phyloP scores from a whole-genome alignment of 2,329 filamentous ascomycete genomes.

The Stenocarpella maydis region DNA sequence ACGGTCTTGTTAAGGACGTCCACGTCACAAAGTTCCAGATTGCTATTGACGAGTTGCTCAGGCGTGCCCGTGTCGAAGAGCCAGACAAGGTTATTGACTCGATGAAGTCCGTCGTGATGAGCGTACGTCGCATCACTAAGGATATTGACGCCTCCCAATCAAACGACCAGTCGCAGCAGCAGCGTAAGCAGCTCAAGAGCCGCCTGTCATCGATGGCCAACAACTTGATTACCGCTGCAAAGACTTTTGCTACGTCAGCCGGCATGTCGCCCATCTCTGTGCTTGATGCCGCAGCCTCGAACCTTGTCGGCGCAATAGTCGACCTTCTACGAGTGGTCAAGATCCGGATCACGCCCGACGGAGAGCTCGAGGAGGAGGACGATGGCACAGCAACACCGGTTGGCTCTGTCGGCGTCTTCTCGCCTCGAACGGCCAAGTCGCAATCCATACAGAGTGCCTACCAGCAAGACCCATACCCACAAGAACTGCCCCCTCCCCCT shows the following conservation, averaged over 20 bases:
- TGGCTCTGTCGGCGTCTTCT: conserved; percentile 75
- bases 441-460: conserved; percentile 40
- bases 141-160: conserved; percentile 72
- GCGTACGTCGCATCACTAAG: conserved; percentile 84
- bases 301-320: conserved; percentile 85
- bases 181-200: conserved; percentile 76
- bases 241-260: conserved; percentile 84
- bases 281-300: conserved; percentile 90
- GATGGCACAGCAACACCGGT: conserved; percentile 72
- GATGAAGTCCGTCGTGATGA: conserved; percentile 86
- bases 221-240: conserved; percentile 92
- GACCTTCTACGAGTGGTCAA: conserved; percentile 86
- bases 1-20: conserved; percentile 86
- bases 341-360: conserved; percentile 77
- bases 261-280: conserved; percentile 93
- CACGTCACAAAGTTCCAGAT: conserved; percentile 96
- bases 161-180: conserved; percentile 60
- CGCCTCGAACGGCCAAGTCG: conserved; percentile 52
- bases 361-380: conserved; percentile 76
- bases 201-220: conserved; percentile 94
- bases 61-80: conserved; percentile 76
- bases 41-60: conserved; percentile 88
- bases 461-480: conserved; percentile 44
- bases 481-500: conserved; percentile 57
- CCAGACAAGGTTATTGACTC: conserved; percentile 80